Conservation (phyloP, 495 filamentous ascomycete genomes). For the Barbatosphaeria neglecta region DNA sequence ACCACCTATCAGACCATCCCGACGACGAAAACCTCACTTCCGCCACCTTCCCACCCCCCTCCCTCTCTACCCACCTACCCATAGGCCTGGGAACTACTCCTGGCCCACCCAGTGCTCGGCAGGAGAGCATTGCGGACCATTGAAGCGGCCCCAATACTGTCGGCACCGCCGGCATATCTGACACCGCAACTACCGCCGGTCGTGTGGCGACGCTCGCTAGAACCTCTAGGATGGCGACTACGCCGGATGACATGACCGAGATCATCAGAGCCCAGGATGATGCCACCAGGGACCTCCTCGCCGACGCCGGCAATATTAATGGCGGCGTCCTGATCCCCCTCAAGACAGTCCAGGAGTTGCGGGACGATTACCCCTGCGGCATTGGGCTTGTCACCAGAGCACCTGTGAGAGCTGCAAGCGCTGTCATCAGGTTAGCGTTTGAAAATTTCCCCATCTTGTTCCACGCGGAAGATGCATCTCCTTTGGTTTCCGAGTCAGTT, state of each 20-base stretch:
- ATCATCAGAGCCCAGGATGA: constrained; percentile 15
- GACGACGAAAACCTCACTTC: neutral
- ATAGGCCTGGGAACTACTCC: too few species aligned
- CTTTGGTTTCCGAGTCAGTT: neutral
- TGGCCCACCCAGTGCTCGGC: too few species aligned
- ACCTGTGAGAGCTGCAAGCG: constrained; percentile 39
- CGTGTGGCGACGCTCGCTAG: too few species aligned
- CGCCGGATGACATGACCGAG: neutral
- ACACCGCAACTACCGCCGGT: too few species aligned
- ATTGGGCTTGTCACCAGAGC: constrained; percentile 41
- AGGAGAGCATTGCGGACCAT: too few species aligned
- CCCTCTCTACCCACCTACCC: neutral
- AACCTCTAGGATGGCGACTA: neutral
- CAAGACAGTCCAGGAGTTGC: constrained; percentile 43
- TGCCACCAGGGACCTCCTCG: constrained; percentile 16
- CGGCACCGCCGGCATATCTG: too few species aligned
- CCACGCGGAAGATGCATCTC: neutral
- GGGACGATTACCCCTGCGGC: constrained; percentile 33
- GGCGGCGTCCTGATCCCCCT: constrained; percentile 38
- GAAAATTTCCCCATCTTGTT: neutral
- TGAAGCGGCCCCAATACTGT: too few species aligned
- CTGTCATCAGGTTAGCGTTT: constrained; percentile 31
- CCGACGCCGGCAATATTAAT: constrained; percentile 12
- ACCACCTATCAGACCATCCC: neutral
- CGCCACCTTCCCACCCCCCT: neutral